phyloP scores from a whole-genome alignment of 495 filamentous ascomycete species.

The Elasticomyces elasticus region DNA sequence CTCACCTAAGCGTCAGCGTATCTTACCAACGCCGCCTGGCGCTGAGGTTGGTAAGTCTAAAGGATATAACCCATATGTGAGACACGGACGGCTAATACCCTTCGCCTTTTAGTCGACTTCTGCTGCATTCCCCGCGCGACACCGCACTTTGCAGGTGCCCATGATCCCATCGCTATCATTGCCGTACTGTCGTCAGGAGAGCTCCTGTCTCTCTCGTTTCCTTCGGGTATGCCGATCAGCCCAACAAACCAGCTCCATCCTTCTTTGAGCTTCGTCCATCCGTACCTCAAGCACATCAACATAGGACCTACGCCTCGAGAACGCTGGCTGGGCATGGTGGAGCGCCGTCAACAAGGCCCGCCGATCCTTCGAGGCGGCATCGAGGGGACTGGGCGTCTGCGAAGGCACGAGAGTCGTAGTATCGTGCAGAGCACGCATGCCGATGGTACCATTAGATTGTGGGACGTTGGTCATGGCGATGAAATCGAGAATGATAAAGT shows the following conservation, averaged over 20 bases:
- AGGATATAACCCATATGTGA: too few relatives aligned
- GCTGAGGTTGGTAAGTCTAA: too few relatives aligned
- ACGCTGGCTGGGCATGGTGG: constrained; percentile 80
- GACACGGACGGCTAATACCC: too few relatives aligned
- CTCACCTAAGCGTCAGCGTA: constrained; percentile 52
- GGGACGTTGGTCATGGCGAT: constrained; percentile 83
- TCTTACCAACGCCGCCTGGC: constrained; percentile 71
- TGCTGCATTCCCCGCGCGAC: constrained; percentile 69
- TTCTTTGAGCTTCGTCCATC: constrained; percentile 73
- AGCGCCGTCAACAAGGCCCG: constrained; percentile 63
- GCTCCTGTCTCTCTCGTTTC: constrained; percentile 78
- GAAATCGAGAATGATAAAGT: constrained; percentile 79
- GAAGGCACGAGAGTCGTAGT: constrained; percentile 70
- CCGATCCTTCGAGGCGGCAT: constrained; percentile 66
- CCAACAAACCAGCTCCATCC: constrained; percentile 86
- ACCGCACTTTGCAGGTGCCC: constrained; percentile 75
- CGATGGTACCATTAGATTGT: constrained; percentile 77
- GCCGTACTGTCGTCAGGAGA: constrained; percentile 76
- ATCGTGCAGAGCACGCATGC: constrained; percentile 73
- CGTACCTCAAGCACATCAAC: constrained; percentile 62
- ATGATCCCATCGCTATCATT: constrained; percentile 81
- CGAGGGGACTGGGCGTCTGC: constrained; percentile 53
- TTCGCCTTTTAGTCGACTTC: too few relatives aligned
- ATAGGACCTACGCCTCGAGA: constrained; percentile 61
- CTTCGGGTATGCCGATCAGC: constrained; percentile 77